These are phyloP conservation scores for Volvox reticuliferus DNA, from an alignment of 139 green algal species.

Conservation along the genomic window DNA sequence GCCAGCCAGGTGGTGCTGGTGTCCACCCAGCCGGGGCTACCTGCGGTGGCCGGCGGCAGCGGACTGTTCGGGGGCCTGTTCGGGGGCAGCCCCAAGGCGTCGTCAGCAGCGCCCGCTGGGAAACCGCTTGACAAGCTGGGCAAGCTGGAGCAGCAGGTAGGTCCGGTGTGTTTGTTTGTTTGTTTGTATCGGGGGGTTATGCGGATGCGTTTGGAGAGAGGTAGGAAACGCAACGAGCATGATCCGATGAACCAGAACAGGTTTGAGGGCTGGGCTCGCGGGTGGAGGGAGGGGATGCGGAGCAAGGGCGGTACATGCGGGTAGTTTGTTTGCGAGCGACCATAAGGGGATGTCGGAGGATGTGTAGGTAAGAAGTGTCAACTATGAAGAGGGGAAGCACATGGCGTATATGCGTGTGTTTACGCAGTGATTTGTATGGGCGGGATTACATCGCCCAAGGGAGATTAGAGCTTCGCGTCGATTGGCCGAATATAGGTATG, in stretches of 20 bases:
- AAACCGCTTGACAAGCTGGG: conserved; percentile 6
- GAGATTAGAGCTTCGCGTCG: too few species aligned
- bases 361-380: too few species aligned
- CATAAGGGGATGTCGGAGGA: too few species aligned
- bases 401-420: too few species aligned
- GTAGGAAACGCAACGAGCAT: background rate
- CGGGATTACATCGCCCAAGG: too few species aligned
- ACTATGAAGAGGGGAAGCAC: too few species aligned
- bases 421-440: too few species aligned
- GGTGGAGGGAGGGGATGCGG: background rate
- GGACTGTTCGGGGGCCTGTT: background rate
- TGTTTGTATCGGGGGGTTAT: too few species aligned
- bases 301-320: background rate
- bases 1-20: conserved; percentile 29
- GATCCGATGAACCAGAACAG: background rate
- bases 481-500: too few species aligned
- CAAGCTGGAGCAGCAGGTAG: conserved; percentile 20
- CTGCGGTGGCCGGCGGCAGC: background rate
- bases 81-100: background rate
- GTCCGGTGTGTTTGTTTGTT: too few species aligned
- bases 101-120: background rate
- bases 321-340: too few species aligned
- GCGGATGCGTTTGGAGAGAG: background rate
- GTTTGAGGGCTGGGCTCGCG: background rate
- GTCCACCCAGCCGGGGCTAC: conserved; percentile 12